These are phyloP conservation scores for Grosmannia huntii DNA, from an alignment of 2,329 filamentous ascomycete genomes.

Conservation along the genomic window DNA sequence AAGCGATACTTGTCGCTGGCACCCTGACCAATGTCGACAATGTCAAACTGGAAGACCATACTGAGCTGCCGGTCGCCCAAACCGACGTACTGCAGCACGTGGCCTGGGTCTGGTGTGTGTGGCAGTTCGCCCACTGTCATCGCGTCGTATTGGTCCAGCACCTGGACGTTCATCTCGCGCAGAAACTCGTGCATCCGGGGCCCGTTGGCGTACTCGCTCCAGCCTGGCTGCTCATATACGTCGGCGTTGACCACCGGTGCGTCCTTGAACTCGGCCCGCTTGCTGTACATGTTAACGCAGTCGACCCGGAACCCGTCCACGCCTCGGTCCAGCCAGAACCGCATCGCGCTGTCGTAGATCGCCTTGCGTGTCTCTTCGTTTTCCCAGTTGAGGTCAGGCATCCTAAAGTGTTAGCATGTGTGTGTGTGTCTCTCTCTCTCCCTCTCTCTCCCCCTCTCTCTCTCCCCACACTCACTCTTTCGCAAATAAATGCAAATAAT, in stretches of 20 bases:
- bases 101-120: slow-evolving; percentile 41
- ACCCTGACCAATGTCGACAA: slow-evolving; percentile 47
- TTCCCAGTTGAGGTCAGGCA: slow-evolving; percentile 83
- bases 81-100: slow-evolving; percentile 48
- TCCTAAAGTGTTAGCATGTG: too few relatives aligned
- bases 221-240: slow-evolving; percentile 37
- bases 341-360: slow-evolving; percentile 58
- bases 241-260: slow-evolving; percentile 31
- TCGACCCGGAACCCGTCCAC: slow-evolving; percentile 66
- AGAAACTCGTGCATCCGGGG: slow-evolving; percentile 58
- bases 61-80: slow-evolving; percentile 45
- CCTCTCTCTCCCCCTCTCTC: neutral
- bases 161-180: slow-evolving; percentile 46
- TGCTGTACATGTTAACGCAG: slow-evolving; percentile 61
- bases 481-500: slow-evolving; percentile 66
- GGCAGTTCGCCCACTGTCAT: slow-evolving; percentile 62
- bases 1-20: slow-evolving; percentile 36
- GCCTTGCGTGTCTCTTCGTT: slow-evolving; percentile 53
- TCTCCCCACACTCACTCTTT: slow-evolving; percentile 14
- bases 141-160: slow-evolving; percentile 48
- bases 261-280: slow-evolving; percentile 41
- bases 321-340: slow-evolving; percentile 66
- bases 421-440: neutral
- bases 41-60: slow-evolving; percentile 59
- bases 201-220: slow-evolving; percentile 51